Evolutionary conservation across 2,329 filamentous ascomycete genomes (phyloP).

Genomic region (Laburnicola sp.): DNA sequence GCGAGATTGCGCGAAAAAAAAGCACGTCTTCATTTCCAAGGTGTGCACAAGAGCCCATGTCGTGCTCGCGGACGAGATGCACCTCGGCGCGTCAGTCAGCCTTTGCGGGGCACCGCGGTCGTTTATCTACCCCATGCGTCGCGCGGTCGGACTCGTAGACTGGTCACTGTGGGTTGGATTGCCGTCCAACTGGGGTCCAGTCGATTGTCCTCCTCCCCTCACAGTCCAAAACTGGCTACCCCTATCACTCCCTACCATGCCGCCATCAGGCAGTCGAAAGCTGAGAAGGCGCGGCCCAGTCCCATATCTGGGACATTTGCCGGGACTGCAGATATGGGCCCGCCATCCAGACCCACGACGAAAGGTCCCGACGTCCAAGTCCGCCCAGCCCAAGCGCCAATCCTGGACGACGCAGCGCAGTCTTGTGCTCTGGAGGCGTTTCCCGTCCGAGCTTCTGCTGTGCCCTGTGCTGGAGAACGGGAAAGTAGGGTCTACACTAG

Average conservation of each 20-base stretch:
- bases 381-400: constrained; percentile 10
- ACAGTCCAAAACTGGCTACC: constrained; percentile 16
- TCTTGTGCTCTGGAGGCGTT: constrained; percentile 12
- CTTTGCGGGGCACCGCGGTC: constrained; percentile 9
- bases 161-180: constrained; percentile 17
- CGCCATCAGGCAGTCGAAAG: constrained; percentile 22
- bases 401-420: constrained; percentile 15
- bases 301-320: constrained; percentile 20
- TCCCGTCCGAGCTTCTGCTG: constrained; percentile 21
- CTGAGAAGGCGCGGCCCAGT: constrained; percentile 16
- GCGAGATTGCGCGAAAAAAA: not conserved
- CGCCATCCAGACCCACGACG: constrained; percentile 19
- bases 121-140: constrained; percentile 18
- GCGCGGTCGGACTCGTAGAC: not conserved
- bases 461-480: constrained; percentile 19
- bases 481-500: constrained; percentile 10
- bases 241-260: constrained; percentile 28
- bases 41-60: not conserved
- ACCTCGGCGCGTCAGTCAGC: constrained; percentile 11
- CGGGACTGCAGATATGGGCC: constrained; percentile 22
- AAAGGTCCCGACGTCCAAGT: constrained; percentile 21
- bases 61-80: constrained; percentile 1
- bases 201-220: constrained; percentile 14
- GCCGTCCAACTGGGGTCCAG: constrained; percentile 12
- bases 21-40: too few relatives aligned